Base-by-base conservation (phyloP, 2,329 filamentous ascomycete species). In the Neonectria magnoliae region DNA sequence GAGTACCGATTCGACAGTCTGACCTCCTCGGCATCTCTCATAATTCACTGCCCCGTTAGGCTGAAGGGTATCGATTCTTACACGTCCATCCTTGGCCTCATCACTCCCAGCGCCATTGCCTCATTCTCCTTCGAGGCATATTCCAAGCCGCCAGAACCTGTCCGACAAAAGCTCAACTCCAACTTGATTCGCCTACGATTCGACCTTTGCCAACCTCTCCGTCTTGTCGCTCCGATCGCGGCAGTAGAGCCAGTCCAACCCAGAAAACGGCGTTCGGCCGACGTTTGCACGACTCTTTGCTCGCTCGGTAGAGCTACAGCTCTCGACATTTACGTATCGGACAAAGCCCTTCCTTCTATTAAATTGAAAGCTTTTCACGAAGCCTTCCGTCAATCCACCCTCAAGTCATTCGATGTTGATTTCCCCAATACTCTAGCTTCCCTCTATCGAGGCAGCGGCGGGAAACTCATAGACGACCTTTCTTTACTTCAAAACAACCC, bases 291-390 rank as follows among this genome's bases (percentile, higher is more conserved):
- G n/a, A 25, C 53, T 57, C 36, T 62, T n/a, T 44, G 59, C 29
- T 62, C 59, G 8, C 53, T 62, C 18, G 45, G 27, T 16, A 45
- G 18, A 8, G 53, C 38, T 11, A n/a, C 27, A 36, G 16, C 18
- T 27, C 27, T 62, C 4, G 59, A 62, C 44, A 38, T 62, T 57
- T 62, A 62, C 33, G 59, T 62, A 25, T 57, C 53, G 14, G 59
- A 56, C n/a, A 38, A 44, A 52, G 59, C 44, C 20, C 45, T 62
- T 7, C 53, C 59, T 36, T 53, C 56, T 20, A 45, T 36, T 20
- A 62, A 52, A 45, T 33, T 56, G 33, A 62, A 57, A 8, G 47
- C 59, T 38, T 13, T 62, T 62, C 53, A 52, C n/a, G 45, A 62
- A 25, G 53, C 59, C 20, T 36, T 62, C 47, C 20, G 42, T 16